Evolutionary conservation across 2,329 filamentous ascomycete genomes (phyloP).

Genomic region (Fusarium pseudograminearum): DNA sequence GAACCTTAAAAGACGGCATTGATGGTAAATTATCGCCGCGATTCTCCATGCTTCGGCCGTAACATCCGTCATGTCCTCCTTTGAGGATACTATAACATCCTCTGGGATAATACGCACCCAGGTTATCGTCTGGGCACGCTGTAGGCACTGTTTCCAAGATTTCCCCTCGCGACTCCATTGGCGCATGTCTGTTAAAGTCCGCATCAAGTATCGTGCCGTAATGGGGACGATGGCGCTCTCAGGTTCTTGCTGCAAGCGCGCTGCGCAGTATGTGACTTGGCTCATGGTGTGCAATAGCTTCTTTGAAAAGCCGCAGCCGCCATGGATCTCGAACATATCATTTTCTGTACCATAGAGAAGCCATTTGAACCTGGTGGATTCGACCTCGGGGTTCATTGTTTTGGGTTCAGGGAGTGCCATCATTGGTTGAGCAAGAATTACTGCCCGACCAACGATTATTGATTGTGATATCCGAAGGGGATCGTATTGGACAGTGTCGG

Average conservation of each 20-base stretch:
- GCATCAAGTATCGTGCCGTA: slow-evolving; percentile 47
- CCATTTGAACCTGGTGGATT: slow-evolving; percentile 54
- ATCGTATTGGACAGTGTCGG: slow-evolving; percentile 51
- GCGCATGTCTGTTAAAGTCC: slow-evolving; percentile 49
- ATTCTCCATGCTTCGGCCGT: slow-evolving; percentile 59
- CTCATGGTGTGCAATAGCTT: slow-evolving; percentile 54
- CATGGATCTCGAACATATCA: slow-evolving; percentile 56
- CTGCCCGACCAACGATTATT: slow-evolving; percentile 55
- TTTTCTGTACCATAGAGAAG: slow-evolving; percentile 53
- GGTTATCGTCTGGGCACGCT: slow-evolving; percentile 40
- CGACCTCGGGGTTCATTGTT: slow-evolving; percentile 47
- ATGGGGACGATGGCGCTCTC: slow-evolving; percentile 50
- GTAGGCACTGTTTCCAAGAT: slow-evolving; percentile 37
- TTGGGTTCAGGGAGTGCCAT: slow-evolving; percentile 47
- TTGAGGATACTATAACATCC: slow-evolving; percentile 44
- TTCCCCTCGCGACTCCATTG: slow-evolving; percentile 53
- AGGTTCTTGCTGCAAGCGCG: slow-evolving; percentile 51
- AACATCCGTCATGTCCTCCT: slow-evolving; percentile 55
- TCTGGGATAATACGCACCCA: slow-evolving; percentile 48
- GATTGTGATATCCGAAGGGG: slow-evolving; percentile 54
- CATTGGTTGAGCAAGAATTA: slow-evolving; percentile 58
- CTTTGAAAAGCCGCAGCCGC: slow-evolving; percentile 58
- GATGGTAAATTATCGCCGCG: slow-evolving; percentile 55
- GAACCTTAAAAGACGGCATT: slow-evolving; percentile 56
- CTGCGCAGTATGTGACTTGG: slow-evolving; percentile 55